These are phyloP conservation scores for Calonectria pteridis DNA, from an alignment of 2,329 filamentous ascomycete genomes.

Conservation along the genomic window DNA sequence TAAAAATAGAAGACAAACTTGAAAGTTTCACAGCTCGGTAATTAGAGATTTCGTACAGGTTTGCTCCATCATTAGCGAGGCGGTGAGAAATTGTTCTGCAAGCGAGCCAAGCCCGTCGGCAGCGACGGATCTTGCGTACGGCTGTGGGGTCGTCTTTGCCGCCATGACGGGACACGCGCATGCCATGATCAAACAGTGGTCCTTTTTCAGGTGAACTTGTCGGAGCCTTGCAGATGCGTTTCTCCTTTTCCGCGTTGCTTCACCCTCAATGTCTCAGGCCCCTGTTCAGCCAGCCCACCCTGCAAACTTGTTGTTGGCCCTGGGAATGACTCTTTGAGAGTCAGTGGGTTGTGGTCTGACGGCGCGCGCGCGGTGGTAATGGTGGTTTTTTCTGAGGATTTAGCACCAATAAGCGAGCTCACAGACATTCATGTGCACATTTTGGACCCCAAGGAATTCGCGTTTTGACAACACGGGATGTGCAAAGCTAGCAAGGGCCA, in stretches of 20 bases:
- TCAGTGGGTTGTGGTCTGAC: background rate
- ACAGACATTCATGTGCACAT: background rate
- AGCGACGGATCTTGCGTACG: background rate
- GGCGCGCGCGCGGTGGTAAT: no score
- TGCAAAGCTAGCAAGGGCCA: background rate
- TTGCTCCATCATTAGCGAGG: background rate
- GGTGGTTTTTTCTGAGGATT: background rate
- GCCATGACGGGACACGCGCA: background rate
- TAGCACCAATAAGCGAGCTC: background rate
- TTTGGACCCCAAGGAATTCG: background rate
- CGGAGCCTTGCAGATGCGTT: background rate
- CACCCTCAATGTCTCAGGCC: background rate
- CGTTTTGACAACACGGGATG: background rate
- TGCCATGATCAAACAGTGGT: background rate
- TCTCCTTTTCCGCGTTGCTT: background rate
- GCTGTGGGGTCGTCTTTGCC: background rate
- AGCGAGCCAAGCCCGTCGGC: background rate
- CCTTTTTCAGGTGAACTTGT: background rate
- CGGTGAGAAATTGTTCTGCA: background rate
- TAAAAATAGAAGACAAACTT: background rate
- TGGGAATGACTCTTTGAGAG: background rate
- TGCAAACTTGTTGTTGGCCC: background rate
- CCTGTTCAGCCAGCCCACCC: background rate
- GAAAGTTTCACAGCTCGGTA: background rate
- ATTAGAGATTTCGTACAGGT: background rate